A percentile compares a stretch with the other conserved stretches of the same genome.
phyloP scores from a whole-genome alignment of 108 stramenopile species.

The Chaetoceros tenuissimus region DNA sequence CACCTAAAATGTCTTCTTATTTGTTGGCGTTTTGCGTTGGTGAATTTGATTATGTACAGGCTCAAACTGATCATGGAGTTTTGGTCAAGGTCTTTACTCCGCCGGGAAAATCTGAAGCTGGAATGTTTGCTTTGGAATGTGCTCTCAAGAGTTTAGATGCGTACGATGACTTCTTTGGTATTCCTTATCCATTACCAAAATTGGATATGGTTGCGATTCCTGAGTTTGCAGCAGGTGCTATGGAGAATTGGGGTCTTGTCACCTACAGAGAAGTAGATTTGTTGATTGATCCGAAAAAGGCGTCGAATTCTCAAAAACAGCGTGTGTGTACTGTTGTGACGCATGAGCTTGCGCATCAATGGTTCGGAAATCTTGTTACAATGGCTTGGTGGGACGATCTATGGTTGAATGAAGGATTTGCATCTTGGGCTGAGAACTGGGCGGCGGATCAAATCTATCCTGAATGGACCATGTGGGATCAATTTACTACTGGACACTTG shows the following conservation, averaged over 20 bases:
- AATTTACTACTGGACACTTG: slow-evolving; percentile 82
- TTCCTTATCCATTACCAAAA: slow-evolving; percentile 93
- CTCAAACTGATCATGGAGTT: slow-evolving; percentile 63
- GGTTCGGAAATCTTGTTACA: slow-evolving; percentile 97
- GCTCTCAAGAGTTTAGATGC: slow-evolving; percentile 70
- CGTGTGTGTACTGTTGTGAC: slow-evolving; percentile 94
- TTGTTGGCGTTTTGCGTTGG: slow-evolving; percentile 88
- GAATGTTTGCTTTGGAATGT: slow-evolving; percentile 82
- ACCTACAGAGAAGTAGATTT: slow-evolving; percentile 84
- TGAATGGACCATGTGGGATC: slow-evolving; percentile 83
- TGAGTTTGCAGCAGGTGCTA: slow-evolving; percentile 92
- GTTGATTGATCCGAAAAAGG: slow-evolving; percentile 81
- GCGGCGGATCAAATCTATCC: slow-evolving; percentile 73
- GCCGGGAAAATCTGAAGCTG: slow-evolving; percentile 73
- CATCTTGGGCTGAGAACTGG: slow-evolving; percentile 83
- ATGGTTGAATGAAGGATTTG: slow-evolving; percentile 98
- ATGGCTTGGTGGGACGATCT: slow-evolving; percentile 97
- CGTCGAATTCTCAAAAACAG: slow-evolving; percentile 62
- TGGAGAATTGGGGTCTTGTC: slow-evolving; percentile 93
- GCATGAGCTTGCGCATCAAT: slow-evolving; percentile 96
- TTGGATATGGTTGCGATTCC: slow-evolving; percentile 94
- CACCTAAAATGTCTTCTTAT: slow-evolving; percentile 94
- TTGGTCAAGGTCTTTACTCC: slow-evolving; percentile 89
- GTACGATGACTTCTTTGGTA: slow-evolving; percentile 82
- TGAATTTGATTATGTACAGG: slow-evolving; percentile 83